Evolutionary conservation across 176 grass and related monocot genomes (phyloP), one percentile per base, ranked within the genome.

Genomic region (Tillandsia leiboldiana): DNA sequence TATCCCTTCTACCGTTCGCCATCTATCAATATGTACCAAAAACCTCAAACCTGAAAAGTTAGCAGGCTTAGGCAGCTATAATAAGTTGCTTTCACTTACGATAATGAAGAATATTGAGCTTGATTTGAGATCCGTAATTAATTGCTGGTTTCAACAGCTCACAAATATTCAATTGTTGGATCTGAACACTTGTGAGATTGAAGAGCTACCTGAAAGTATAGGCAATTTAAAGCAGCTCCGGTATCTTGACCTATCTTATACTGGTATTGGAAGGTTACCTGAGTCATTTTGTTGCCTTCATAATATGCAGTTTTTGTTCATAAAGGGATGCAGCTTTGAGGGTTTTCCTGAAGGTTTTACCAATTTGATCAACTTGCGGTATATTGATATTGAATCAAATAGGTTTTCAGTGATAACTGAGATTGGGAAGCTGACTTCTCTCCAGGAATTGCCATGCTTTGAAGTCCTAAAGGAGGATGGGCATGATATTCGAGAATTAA

Each of bases 341-440:
- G 3, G 53, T n/a, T 56, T 51, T 70, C 2, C 0, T 0, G 0
- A 72, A 65, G n/a, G 0, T 0, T 0, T 63, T 22, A 7, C 20
- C 59, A 70, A 49, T 8, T 57, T 76, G 23, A 49, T 70, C 9
- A 82, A 71, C 51, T 58, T 82, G 58, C 53, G 73, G 0, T 12
- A 27, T 47, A 11, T 73, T 73, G 27, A 58, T 50, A 1, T 66
- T 2, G 3, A 17, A 1, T 23, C 2, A 6, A 1, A 59, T 28
- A 28, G 1, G 27, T n/a, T 3, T 54, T 68, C 73, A 15, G 61
- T 6, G 73, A 18, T 86, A 69, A 51, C 3, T 15, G 68, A 74
- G 42, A 76, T 86, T 78, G 78, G 83, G 12, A 81, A 78, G 70
- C 22, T 78, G 33, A 78, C 50, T 0, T 83, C 51, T 48, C 81